Evolutionary conservation across 257 asterid species (phyloP).

Genomic region (Apocynum venetum): DNA sequence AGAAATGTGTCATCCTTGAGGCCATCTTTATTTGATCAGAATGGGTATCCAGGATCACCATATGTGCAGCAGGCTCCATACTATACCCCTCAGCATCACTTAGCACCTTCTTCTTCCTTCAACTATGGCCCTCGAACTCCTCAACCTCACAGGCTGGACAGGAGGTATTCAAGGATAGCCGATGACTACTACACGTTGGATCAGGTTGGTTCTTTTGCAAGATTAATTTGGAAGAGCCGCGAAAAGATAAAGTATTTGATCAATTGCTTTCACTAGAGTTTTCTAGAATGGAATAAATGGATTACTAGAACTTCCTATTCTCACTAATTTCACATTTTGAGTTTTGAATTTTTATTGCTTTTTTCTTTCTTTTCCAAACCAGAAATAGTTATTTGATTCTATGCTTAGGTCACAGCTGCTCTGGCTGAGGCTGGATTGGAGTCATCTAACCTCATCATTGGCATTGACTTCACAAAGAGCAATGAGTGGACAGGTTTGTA

Average conservation of each 20-base stretch:
- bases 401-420: conserved; percentile 70
- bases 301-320: neutral
- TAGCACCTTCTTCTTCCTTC: conserved; percentile 5
- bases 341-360: neutral
- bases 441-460: conserved; percentile 53
- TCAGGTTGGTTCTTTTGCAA: conserved; percentile 40
- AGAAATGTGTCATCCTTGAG: neutral
- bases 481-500: conserved; percentile 88
- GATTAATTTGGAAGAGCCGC: no score
- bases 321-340: neutral
- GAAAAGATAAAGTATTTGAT: neutral
- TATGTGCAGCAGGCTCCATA: neutral
- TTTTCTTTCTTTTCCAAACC: no score
- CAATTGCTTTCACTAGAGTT: neutral
- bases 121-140: conserved; percentile 4
- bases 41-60: neutral
- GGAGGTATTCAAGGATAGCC: conserved; percentile 67
- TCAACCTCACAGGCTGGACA: conserved; percentile 43
- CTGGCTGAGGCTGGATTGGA: conserved; percentile 65
- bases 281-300: neutral
- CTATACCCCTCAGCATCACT: conserved; percentile 10
- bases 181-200: conserved; percentile 65
- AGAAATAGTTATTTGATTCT: neutral
- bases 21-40: neutral
- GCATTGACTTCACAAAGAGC: conserved; percentile 96